Evolutionary conservation across 2,329 filamentous ascomycete species (phyloP).

Genomic region (Hypoxylon sp.): DNA sequence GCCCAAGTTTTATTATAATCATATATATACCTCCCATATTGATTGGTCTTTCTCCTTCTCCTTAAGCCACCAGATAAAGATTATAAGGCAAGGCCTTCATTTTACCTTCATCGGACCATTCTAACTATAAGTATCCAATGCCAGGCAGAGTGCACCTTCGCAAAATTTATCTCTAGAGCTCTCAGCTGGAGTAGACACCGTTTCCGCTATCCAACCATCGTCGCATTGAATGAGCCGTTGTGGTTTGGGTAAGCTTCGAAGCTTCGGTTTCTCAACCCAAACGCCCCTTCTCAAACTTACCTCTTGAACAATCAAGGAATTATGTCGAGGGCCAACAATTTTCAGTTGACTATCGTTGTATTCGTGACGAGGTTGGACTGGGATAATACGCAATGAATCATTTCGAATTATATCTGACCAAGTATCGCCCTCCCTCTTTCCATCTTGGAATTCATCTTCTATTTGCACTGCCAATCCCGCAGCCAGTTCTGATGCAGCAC

Average conservation of each 20-base stretch:
- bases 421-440: slow-evolving; percentile 29
- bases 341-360: not conserved
- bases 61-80: not conserved
- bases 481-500: slow-evolving; percentile 25
- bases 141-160: not conserved
- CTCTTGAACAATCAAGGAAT: slow-evolving; percentile 9
- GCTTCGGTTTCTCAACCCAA: not conserved
- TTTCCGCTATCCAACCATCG: slow-evolving; percentile 9
- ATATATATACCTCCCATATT: not conserved
- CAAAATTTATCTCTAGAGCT: not conserved
- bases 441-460: slow-evolving; percentile 18
- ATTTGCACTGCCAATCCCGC: slow-evolving; percentile 13
- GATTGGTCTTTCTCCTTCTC: not conserved
- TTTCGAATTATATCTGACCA: slow-evolving; percentile 17
- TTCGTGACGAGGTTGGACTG: not conserved
- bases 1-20: not conserved
- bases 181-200: not conserved
- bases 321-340: not conserved
- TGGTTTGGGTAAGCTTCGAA: slow-evolving; percentile 1
- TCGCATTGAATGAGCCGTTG: slow-evolving; percentile 8
- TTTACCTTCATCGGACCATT: not conserved
- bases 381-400: not conserved
- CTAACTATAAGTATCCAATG: slow-evolving; percentile 2
- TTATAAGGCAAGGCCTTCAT: not conserved
- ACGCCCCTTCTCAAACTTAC: not conserved